Percentiles rank a stretch among this genome's conserved stretches.
Conservation (phyloP, 129 eudicot genomes). For the Centrapalus pauciflorus region DNA sequence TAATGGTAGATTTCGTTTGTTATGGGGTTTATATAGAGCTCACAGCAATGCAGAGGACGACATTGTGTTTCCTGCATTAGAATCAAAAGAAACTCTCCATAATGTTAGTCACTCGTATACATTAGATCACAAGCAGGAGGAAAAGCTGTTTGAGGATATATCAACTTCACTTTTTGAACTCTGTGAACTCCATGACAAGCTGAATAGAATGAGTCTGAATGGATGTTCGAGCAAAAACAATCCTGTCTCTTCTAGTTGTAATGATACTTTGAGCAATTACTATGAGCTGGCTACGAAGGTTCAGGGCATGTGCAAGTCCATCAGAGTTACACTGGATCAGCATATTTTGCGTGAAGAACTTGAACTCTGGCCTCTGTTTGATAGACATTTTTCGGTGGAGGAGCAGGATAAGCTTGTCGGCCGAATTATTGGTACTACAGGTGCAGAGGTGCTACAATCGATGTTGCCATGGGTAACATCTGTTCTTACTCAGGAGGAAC, state of each 20-base stretch:
- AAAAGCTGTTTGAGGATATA: conserved; percentile 84
- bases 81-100: conserved; percentile 90
- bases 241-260: conserved; percentile 22
- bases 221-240: conserved; percentile 11
- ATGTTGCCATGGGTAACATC: conserved; percentile 99
- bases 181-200: conserved; percentile 58
- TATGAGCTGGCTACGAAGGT: conserved; percentile 81
- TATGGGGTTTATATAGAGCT: conserved; percentile 97
- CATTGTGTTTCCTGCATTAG: conserved; percentile 96
- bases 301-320: conserved; percentile 98
- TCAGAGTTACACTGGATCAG: conserved; percentile 89
- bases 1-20: conserved; percentile 86
- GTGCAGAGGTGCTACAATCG: conserved; percentile 97
- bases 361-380: conserved; percentile 98
- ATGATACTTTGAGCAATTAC: conserved; percentile 47
- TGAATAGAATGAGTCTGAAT: conserved; percentile 14
- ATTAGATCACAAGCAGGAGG: conserved; percentile 97
- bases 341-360: conserved; percentile 96
- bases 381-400: conserved; percentile 85
- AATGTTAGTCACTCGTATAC: conserved; percentile 97
- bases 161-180: conserved; percentile 84
- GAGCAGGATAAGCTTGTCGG: conserved; percentile 98
- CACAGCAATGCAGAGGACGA: conserved; percentile 99
- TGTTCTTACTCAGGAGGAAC: conserved; percentile 98
- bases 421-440: conserved; percentile 94